Evolutionary conservation across 805 yeast species (phyloP), one percentile per base, ranked within the genome.

Genomic region (Candida corydali): DNA sequence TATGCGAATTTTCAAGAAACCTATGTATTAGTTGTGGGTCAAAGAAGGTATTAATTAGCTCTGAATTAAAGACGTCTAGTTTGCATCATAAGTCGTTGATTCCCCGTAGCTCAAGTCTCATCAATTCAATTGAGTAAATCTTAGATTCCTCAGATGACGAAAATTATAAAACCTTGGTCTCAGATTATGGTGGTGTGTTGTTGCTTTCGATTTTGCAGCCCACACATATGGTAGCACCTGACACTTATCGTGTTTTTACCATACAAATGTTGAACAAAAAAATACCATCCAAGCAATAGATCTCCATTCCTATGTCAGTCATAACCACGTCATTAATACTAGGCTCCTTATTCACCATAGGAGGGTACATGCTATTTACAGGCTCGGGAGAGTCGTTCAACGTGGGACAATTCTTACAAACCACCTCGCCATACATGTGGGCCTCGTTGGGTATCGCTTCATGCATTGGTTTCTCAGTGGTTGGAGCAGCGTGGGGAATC

Each of bases 401-500:
- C 61, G 79, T 93, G 40, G 98, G 98, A 36, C 80, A 80, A 47
- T 89, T 91, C 55, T 73, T 93, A 47, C 78, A 80, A 47, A 70
- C 82, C 25, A 79, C 93, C 2, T 87, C 97, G 16, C 98, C 98
- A 5, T 93, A 93, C 59, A 77, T 93, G 82, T 93, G 98, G 98
- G 98, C 97, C 19, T 76, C 77, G 45, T 62, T 88, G 45, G 98
- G 98, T 38, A 87, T 93, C 44, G 82, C 85, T 11, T 65, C 80
- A 35, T 91, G 98, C 65, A 88, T 94, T 49, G 98, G 98, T 10
- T 74, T 93, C 41, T 82, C 94, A 33, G 97, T 93, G 11, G 82
- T 89, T 28, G 98, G 98, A 26, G 98, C 98, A 11, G 98, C 98
- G 4, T 93, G 98, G 98, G 98, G 98, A 46, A 93, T 93, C 49